Evolutionary conservation across 805 yeast genomes (phyloP).

Genomic region (Trichomonascus vanleenenianus): DNA sequence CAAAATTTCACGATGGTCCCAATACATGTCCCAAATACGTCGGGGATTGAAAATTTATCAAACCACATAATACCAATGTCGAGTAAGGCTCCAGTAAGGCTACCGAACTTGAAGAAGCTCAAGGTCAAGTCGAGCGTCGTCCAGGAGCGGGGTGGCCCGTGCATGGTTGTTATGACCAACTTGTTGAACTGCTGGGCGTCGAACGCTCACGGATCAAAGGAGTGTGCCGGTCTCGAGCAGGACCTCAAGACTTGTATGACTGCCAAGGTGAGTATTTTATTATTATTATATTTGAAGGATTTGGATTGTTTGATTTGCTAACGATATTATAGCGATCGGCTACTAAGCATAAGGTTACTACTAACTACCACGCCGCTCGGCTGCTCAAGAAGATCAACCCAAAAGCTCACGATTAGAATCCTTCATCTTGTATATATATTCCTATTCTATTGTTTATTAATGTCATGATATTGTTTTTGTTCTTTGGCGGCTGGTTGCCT

Average conservation of each 20-base stretch:
- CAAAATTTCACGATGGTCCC: too few species aligned
- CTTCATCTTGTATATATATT: slow-evolving; percentile 5
- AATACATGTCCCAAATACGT: not conserved
- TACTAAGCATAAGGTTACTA: slow-evolving; percentile 32
- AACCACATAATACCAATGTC: not conserved
- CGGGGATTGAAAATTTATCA: too few species aligned
- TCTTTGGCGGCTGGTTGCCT: too few species aligned
- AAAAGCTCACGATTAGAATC: slow-evolving; percentile 35
- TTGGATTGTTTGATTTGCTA: not conserved
- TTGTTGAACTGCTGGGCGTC: slow-evolving; percentile 95
- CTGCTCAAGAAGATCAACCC: slow-evolving; percentile 43
- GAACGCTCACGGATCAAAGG: slow-evolving; percentile 71
- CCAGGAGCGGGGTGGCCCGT: slow-evolving; percentile 54
- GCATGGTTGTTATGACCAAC: slow-evolving; percentile 75
- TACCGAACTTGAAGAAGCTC: slow-evolving; percentile 70
- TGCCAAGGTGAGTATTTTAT: slow-evolving; percentile 25
- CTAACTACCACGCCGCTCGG: slow-evolving; percentile 48
- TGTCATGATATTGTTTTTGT: too few species aligned
- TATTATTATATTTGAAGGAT: not conserved
- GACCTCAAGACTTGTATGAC: slow-evolving; percentile 73
- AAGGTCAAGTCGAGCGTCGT: slow-evolving; percentile 59
- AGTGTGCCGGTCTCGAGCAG: slow-evolving; percentile 56
- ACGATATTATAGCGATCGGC: slow-evolving; percentile 14
- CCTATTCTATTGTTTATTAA: not conserved
- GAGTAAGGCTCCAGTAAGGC: slow-evolving; percentile 20